Percentiles rank a stretch among this genome's conserved stretches.
Conservation (phyloP, 306 rosid genomes). For the Phaseolus lunatus region DNA sequence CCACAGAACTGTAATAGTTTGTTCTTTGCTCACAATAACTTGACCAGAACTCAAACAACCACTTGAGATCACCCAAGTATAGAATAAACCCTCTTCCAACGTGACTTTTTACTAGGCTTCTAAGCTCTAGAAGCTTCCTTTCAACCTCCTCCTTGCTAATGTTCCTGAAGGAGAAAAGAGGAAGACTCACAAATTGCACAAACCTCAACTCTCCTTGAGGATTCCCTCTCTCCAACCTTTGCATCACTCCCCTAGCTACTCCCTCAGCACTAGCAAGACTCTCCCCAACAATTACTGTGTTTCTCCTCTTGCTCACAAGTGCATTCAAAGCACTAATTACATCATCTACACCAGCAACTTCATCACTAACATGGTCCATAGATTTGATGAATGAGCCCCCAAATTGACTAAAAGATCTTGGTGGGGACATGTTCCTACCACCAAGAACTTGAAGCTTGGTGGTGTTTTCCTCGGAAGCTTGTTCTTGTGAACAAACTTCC, state of each 20-base stretch:
- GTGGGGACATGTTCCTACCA: slow-evolving; percentile 7
- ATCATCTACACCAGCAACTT: slow-evolving; percentile 40
- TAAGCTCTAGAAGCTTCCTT: slow-evolving; percentile 61
- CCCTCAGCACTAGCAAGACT: slow-evolving; percentile 47
- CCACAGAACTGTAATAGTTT: slow-evolving; percentile 49
- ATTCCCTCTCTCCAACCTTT: slow-evolving; percentile 58
- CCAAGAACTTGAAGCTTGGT: slow-evolving; percentile 12
- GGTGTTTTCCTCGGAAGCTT: slow-evolving; percentile 5
- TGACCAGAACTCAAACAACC: slow-evolving; percentile 74
- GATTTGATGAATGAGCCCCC: slow-evolving; percentile 34
- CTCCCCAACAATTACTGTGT: slow-evolving; percentile 65
- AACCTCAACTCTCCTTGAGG: slow-evolving; percentile 37
- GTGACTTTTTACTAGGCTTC: slow-evolving; percentile 56
- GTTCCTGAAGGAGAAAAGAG: slow-evolving; percentile 58
- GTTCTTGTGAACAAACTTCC: slow-evolving; percentile 55
- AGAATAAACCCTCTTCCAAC: slow-evolving; percentile 65
- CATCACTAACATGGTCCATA: slow-evolving; percentile 35
- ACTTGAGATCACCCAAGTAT: slow-evolving; percentile 71
- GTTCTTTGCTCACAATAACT: slow-evolving; percentile 43
- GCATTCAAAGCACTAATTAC: slow-evolving; percentile 54
- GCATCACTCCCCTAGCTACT: slow-evolving; percentile 58
- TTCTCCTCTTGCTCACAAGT: slow-evolving; percentile 58
- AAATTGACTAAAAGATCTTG: slow-evolving; percentile 37
- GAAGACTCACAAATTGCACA: slow-evolving; percentile 62
- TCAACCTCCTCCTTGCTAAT: slow-evolving; percentile 62